Evolutionary conservation across 2,329 filamentous ascomycete genomes (phyloP).

Genomic region (Teratosphaeria nubilosa): DNA sequence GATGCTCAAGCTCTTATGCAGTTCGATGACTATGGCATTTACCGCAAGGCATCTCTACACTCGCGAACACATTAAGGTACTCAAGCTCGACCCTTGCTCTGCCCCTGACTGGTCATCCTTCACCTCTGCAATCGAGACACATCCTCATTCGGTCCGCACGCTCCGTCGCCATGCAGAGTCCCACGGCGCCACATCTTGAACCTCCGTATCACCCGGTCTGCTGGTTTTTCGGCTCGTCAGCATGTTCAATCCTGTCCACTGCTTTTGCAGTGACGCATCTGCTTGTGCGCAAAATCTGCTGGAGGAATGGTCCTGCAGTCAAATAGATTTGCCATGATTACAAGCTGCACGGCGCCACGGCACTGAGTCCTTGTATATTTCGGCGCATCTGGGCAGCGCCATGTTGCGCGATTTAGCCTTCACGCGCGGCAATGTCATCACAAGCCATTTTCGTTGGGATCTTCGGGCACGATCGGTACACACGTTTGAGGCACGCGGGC

Average conservation of each 20-base stretch:
- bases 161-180: background rate
- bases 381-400: background rate
- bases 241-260: background rate
- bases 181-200: too few species aligned
- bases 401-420: background rate
- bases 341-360: background rate
- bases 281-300: too few species aligned
- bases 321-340: background rate
- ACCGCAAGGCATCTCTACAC: background rate
- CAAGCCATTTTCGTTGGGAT: background rate
- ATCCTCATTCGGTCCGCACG: background rate
- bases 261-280: background rate
- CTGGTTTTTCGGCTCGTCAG: too few species aligned
- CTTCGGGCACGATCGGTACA: background rate
- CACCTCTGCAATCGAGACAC: background rate
- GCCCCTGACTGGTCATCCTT: background rate
- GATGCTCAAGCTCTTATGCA: too few species aligned
- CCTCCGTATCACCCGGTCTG: too few species aligned
- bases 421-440: background rate
- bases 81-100: background rate
- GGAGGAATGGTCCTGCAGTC: too few species aligned
- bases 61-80: background rate
- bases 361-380: background rate
- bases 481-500: background rate
- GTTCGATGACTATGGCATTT: background rate